phyloP scores from a whole-genome alignment of 2,329 filamentous ascomycete species.

The Exserohilum turcica region DNA sequence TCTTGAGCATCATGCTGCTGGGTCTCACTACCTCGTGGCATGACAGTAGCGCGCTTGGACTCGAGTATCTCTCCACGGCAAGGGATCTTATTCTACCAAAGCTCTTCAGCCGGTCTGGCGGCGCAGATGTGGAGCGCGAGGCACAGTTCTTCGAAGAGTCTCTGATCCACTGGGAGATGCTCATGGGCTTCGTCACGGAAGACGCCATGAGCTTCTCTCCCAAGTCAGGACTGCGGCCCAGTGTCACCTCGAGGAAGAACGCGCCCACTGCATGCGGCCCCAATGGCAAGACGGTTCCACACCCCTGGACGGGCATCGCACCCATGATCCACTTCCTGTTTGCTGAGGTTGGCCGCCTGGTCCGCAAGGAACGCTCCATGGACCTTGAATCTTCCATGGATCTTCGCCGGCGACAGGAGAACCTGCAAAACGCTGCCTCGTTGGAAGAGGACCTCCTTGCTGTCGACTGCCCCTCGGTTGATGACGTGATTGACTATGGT shows the following conservation, averaged over 20 bases:
- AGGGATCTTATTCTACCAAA: constrained; percentile 53
- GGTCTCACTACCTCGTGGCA: constrained; percentile 67
- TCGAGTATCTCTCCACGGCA: constrained; percentile 58
- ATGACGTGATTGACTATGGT: constrained; percentile 57
- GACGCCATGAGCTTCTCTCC: constrained; percentile 45
- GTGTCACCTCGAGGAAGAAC: constrained; percentile 26
- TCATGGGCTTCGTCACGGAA: constrained; percentile 60
- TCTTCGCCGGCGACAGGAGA: constrained; percentile 40
- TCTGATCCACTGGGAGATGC: constrained; percentile 64
- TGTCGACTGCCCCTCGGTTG: constrained; percentile 53
- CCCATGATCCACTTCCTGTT: constrained; percentile 53
- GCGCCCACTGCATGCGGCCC: constrained; percentile 31
- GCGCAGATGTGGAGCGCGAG: constrained; percentile 41
- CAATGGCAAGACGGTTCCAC: constrained; percentile 49
- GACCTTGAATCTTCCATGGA: constrained; percentile 35
- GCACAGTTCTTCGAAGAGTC: constrained; percentile 61
- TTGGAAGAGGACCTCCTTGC: constrained; percentile 57
- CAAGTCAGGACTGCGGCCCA: constrained; percentile 31
- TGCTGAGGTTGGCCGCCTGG: constrained; percentile 53
- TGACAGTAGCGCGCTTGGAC: constrained; percentile 60
- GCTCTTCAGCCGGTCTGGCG: constrained; percentile 44
- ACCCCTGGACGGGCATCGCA: constrained; percentile 58
- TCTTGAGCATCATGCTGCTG: constrained; percentile 63
- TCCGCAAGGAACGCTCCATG: constrained; percentile 47
- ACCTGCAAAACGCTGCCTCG: constrained; percentile 45